A percentile compares a stretch with the other conserved stretches of the same genome.
These are phyloP conservation scores for Ramularia endophylla DNA, from an alignment of 2,329 filamentous ascomycete species.

Conservation along the genomic window DNA sequence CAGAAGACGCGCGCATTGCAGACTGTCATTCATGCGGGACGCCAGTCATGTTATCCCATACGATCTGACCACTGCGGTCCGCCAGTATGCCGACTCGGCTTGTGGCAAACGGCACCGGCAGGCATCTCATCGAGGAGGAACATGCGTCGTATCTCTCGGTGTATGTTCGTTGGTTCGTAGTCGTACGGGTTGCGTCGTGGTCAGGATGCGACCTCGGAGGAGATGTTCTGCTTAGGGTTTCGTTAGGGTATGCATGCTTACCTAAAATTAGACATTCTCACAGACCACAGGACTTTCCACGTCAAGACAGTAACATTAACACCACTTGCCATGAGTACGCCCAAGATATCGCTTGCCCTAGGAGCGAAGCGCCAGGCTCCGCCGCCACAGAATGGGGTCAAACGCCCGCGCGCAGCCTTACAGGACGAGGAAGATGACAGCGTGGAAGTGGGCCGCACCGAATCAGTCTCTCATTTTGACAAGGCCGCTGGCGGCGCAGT, in stretches of 20 bases:
- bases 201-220: too few species aligned
- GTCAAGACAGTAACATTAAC: too few species aligned
- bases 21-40: not conserved
- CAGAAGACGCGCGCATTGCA: not conserved
- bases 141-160: too few species aligned
- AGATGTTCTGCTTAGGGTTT: too few species aligned
- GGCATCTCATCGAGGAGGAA: too few species aligned
- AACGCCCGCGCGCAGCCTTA: conserved; percentile 37
- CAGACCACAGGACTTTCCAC: not conserved
- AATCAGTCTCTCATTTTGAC: conserved; percentile 53
- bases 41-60: too few species aligned
- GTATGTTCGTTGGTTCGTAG: too few species aligned
- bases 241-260: too few species aligned
- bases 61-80: not conserved
- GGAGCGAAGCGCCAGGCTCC: conserved; percentile 21
- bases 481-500: conserved; percentile 46
- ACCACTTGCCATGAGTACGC: conserved; percentile 11
- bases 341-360: conserved; percentile 29
- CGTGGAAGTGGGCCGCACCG: conserved; percentile 39
- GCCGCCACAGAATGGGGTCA: conserved; percentile 32
- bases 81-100: too few species aligned
- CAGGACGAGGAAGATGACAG: conserved; percentile 47
- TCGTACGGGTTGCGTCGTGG: too few species aligned
- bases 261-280: not conserved
- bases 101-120: too few species aligned